Evolutionary conservation across 2,329 filamentous ascomycete genomes (phyloP).

Genomic region (Zasmidium citrigriseum): DNA sequence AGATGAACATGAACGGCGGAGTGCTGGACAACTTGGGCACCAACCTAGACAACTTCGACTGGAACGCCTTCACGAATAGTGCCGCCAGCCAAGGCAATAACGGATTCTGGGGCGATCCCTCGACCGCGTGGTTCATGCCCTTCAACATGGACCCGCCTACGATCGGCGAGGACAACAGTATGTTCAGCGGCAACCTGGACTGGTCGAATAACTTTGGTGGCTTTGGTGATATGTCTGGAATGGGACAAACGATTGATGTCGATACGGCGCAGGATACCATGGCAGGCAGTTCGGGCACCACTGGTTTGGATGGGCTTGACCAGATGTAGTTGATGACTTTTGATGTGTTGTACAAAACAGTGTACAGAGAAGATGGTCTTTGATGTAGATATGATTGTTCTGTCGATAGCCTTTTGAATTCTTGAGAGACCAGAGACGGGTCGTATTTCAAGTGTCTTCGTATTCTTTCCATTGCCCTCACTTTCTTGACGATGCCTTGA

Average conservation of each 20-base stretch:
- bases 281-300: not conserved
- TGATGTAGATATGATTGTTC: not conserved
- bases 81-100: slow-evolving; percentile 14
- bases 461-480: no score
- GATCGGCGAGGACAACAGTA: slow-evolving; percentile 39
- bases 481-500: no score
- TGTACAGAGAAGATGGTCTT: not conserved
- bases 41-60: slow-evolving; percentile 28
- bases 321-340: slow-evolving; percentile 5
- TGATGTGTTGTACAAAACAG: not conserved
- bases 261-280: slow-evolving; percentile 18
- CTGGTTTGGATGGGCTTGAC: slow-evolving; percentile 10
- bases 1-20: slow-evolving; percentile 15
- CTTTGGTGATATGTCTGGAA: slow-evolving; percentile 25
- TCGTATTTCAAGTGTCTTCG: no score
- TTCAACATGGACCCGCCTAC: slow-evolving; percentile 82
- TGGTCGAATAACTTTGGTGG: slow-evolving; percentile 32
- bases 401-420: not conserved
- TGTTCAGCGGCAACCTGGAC: slow-evolving; percentile 33
- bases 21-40: slow-evolving; percentile 17
- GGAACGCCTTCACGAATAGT: slow-evolving; percentile 26
- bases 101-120: slow-evolving; percentile 41
- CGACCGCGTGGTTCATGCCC: slow-evolving; percentile 84
- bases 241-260: slow-evolving; percentile 23
- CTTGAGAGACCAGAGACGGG: no score